phyloP scores from a whole-genome alignment of 2,329 filamentous ascomycete genomes.

The Fusarium annulatum region DNA sequence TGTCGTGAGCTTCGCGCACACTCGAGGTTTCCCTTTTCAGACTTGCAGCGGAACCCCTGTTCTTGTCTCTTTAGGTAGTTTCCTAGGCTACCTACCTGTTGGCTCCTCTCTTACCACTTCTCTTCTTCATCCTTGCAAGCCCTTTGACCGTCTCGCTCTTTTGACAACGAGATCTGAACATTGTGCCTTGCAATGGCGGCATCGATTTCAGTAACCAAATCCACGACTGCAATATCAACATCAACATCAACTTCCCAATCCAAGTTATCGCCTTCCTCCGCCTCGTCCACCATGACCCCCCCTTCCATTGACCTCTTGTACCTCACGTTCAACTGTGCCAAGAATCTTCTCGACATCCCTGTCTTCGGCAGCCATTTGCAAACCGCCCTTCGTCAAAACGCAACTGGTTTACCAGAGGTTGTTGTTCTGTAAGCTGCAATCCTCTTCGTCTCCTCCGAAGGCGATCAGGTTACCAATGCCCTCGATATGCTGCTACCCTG shows the following conservation, averaged over 20 bases:
- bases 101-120: not conserved
- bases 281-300: constrained; percentile 49
- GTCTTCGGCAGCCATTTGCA: constrained; percentile 79
- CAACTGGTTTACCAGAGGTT: constrained; percentile 61
- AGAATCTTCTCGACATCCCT: constrained; percentile 73
- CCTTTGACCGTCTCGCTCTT: constrained; percentile 4
- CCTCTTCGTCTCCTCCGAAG: constrained; percentile 20
- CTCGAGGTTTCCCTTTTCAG: constrained; percentile 20
- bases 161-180: not conserved
- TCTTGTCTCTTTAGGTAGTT: constrained; percentile 1
- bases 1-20: constrained; percentile 13
- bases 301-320: constrained; percentile 76
- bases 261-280: constrained; percentile 3
- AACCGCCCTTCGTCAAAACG: constrained; percentile 63
- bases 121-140: not conserved
- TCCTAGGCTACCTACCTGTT: not conserved
- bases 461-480: constrained; percentile 6
- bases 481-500: constrained; percentile 9
- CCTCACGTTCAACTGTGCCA: constrained; percentile 90
- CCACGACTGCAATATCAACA: not conserved
- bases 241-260: constrained; percentile 9
- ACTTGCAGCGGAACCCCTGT: constrained; percentile 22
- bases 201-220: constrained; percentile 7
- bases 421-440: constrained; percentile 65
- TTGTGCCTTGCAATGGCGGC: constrained; percentile 12